Base-by-base conservation (phyloP, 371 early-diverging fungal species). In the Mortierella sp. region DNA sequence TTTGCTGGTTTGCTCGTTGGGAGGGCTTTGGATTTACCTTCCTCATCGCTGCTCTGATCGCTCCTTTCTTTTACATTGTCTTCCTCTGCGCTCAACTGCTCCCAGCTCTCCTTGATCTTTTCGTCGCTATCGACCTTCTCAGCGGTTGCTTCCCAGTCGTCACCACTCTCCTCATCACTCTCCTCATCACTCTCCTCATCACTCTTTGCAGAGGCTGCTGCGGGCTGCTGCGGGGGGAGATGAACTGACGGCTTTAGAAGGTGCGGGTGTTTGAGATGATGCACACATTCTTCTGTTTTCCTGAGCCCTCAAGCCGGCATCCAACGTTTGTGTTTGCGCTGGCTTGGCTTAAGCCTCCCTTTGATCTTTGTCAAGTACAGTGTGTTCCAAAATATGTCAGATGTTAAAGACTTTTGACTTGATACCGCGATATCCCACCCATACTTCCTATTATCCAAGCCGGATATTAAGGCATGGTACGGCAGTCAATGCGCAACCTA, bases 311-410 rank as follows among this genome's bases (percentile, higher is more conserved):
- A 93, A 81, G 21, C 93, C 95, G 6, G 94, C 86, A 34, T 86
- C 89, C 24, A 95, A 78, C 81, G 97, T 80, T 52, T 90, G 93
- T 67, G 96, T 85, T 46, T 92, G 82, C 55, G 91, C 85, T 49
- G 90, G 91, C 53, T 82, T 83, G 19, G 88, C 88, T 71, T 94
- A 89, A 39, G 92, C 94, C 67, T 91, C 92, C 82, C 93, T 95
- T 81, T 98, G 94, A n/a, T 94, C 89, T 95, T 94, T 42, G 97
- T 95, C 74, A 96, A 81, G 34, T 95, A 87, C 74, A n/a, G n/a
- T n/a, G n/a, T n/a, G n/a, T n/a, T n/a, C n/a, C n/a, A n/a, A n/a
- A n/a, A n/a, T n/a, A n/a, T n/a, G n/a, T n/a, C n/a, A n/a, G n/a
- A n/a, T n/a, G n/a, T n/a, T n/a, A n/a, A n/a, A n/a, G n/a, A n/a